Percentiles rank a stretch among this genome's conserved stretches.
These are phyloP conservation scores for Trichophyton simii DNA, from an alignment of 2,329 filamentous ascomycete genomes.

Conservation along the genomic window DNA sequence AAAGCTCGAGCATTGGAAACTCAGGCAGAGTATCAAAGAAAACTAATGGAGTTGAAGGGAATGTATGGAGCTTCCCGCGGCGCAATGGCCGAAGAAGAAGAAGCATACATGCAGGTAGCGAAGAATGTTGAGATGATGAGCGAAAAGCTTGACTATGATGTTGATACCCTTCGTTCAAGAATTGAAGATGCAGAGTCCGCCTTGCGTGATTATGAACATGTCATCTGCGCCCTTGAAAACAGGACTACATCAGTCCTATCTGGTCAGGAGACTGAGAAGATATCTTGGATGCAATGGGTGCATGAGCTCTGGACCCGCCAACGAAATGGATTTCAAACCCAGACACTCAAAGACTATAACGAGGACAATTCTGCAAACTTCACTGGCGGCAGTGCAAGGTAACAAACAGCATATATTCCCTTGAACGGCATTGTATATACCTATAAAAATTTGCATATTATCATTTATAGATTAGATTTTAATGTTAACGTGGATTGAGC, in stretches of 20 bases:
- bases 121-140: slow-evolving; percentile 69
- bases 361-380: background rate
- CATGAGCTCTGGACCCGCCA: background rate
- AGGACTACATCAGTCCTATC: slow-evolving; percentile 50
- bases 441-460: background rate
- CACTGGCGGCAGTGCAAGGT: background rate
- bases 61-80: slow-evolving; percentile 51
- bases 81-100: slow-evolving; percentile 56
- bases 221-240: slow-evolving; percentile 59
- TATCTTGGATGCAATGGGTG: slow-evolving; percentile 46
- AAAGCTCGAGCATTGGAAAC: slow-evolving; percentile 53
- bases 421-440: background rate
- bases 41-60: slow-evolving; percentile 54
- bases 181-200: slow-evolving; percentile 80
- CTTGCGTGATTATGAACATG: slow-evolving; percentile 63
- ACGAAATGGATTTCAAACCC: background rate
- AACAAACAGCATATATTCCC: background rate
- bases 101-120: slow-evolving; percentile 55
- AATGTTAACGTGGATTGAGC: background rate
- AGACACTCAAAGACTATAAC: too few relatives aligned
- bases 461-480: background rate
- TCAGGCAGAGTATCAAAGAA: slow-evolving; percentile 54
- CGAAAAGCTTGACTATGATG: slow-evolving; percentile 85
- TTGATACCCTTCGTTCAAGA: slow-evolving; percentile 63
- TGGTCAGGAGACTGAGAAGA: slow-evolving; percentile 47